Evolutionary conservation across 2,329 filamentous ascomycete genomes (phyloP).

Genomic region (Dothidotthia symphoricarpi): DNA sequence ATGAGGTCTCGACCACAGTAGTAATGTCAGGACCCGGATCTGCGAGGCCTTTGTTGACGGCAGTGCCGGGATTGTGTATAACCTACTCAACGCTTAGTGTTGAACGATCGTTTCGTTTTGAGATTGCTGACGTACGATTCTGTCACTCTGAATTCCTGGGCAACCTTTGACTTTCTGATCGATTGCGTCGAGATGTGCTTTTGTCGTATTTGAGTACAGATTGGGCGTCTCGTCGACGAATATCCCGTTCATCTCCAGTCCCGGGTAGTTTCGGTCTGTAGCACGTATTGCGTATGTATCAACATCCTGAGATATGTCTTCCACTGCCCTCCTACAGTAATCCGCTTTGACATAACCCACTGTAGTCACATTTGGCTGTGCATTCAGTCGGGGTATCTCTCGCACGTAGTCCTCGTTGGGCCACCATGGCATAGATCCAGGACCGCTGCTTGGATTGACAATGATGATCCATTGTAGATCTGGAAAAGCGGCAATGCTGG

Average conservation of each 20-base stretch:
- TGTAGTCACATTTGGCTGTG: conserved; percentile 48
- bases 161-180: conserved; percentile 13
- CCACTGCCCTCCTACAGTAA: conserved; percentile 41
- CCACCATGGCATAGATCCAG: conserved; percentile 45
- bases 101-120: neutral
- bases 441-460: conserved; percentile 51
- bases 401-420: conserved; percentile 50
- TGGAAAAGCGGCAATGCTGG: conserved; percentile 32
- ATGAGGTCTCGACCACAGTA: conserved; percentile 25
- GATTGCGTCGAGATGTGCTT: conserved; percentile 21
- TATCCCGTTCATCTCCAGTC: conserved; percentile 48
- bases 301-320: conserved; percentile 42
- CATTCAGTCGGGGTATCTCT: conserved; percentile 44
- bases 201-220: conserved; percentile 14
- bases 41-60: conserved; percentile 20
- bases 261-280: conserved; percentile 22
- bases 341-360: conserved; percentile 54
- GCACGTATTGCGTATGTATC: conserved; percentile 48
- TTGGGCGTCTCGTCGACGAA: conserved; percentile 54
- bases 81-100: conserved; percentile 11
- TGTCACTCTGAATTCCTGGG: conserved; percentile 7
- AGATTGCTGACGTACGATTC: conserved; percentile 9
- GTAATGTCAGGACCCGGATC: conserved; percentile 27
- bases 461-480: conserved; percentile 51
- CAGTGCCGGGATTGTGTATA: conserved; percentile 34